Conservation (phyloP, 1,284 basidiomycete genomes). For the Tilletia indica region DNA sequence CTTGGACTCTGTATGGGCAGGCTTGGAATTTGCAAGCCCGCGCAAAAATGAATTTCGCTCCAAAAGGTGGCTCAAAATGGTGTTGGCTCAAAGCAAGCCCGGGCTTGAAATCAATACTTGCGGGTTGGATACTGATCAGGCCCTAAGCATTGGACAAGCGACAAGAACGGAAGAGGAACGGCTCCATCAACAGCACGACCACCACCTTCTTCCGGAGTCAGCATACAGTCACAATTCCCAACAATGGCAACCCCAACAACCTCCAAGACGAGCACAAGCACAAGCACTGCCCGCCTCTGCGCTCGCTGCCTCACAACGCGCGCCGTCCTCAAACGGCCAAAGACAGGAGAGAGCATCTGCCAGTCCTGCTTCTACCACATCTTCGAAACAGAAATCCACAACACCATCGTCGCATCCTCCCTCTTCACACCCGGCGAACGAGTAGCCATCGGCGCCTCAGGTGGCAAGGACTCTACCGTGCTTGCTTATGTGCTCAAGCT, state of each 20-base stretch:
- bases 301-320: constrained; percentile 72
- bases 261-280: not conserved
- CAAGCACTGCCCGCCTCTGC: constrained; percentile 64
- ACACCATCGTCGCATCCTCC: constrained; percentile 70
- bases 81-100: too few species aligned
- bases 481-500: constrained; percentile 95
- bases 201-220: too few species aligned
- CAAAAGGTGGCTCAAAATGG: too few species aligned
- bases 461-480: constrained; percentile 98
- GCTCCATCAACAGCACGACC: too few species aligned
- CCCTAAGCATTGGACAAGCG: too few species aligned
- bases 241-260: not conserved
- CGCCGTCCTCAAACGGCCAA: constrained; percentile 89
- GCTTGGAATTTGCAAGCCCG: too few species aligned
- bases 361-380: constrained; percentile 92
- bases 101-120: too few species aligned
- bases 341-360: constrained; percentile 96
- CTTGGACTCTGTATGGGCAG: too few species aligned
- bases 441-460: constrained; percentile 95
- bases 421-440: constrained; percentile 88
- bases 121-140: too few species aligned
- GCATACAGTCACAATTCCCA: not conserved
- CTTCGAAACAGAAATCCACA: constrained; percentile 97
- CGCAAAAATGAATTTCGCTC: too few species aligned
- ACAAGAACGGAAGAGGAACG: too few species aligned